These are phyloP conservation scores for Drechslera avenae DNA, from an alignment of 2,329 filamentous ascomycete genomes.

Conservation along the genomic window DNA sequence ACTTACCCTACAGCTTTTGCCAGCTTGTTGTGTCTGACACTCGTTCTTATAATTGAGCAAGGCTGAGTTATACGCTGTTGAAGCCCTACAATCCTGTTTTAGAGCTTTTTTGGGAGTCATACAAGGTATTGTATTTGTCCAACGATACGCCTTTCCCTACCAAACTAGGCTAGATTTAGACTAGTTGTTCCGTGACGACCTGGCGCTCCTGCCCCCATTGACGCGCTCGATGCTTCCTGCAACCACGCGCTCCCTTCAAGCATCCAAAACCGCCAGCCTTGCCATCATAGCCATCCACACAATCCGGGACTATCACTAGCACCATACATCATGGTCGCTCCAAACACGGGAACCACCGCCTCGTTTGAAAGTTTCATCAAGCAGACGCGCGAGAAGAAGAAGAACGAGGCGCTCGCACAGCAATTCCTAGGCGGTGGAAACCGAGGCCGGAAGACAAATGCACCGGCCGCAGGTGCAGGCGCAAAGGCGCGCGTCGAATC, in stretches of 20 bases:
- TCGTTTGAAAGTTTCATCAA: conserved; percentile 43
- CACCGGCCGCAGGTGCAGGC: conserved; percentile 56
- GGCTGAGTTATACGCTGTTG: too few species aligned
- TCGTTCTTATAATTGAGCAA: too few species aligned
- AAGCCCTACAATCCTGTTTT: too few species aligned
- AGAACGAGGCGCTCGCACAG: conserved; percentile 72
- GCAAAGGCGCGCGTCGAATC: conserved; percentile 51
- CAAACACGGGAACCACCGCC: conserved; percentile 19
- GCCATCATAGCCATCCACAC: conserved; percentile 1
- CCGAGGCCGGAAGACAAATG: conserved; percentile 59
- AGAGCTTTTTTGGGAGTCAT: too few species aligned
- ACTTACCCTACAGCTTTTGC: too few species aligned
- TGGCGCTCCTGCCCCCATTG: conserved; percentile 6
- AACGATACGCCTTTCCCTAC: too few species aligned
- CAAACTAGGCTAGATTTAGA: too few species aligned
- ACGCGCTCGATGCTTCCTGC: conserved; percentile 19
- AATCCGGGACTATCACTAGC: neutral
- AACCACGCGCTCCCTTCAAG: conserved; percentile 4
- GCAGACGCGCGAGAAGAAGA: conserved; percentile 67
- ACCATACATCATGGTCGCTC: conserved; percentile 23
- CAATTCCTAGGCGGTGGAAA: conserved; percentile 70
- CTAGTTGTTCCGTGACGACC: too few species aligned
- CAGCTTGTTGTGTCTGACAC: too few species aligned
- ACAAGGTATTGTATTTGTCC: too few species aligned
- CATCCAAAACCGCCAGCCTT: conserved; percentile 1